Base-by-base conservation (phyloP, 371 early-diverging fungal species). In the Antonospora locustae region DNA sequence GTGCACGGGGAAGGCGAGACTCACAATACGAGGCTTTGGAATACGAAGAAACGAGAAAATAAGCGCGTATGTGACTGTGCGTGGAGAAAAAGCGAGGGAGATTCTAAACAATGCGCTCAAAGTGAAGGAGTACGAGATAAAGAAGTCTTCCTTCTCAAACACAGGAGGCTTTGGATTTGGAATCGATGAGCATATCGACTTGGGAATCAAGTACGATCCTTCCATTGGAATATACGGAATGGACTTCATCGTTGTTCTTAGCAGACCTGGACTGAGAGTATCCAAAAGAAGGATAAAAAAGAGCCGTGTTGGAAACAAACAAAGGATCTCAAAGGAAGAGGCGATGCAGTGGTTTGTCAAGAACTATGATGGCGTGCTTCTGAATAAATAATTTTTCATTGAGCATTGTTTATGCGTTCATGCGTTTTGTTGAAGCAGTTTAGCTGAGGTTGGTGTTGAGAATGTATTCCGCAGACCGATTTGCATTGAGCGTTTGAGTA, bases 11-110 rank as follows among this genome's bases (percentile, higher is more conserved):
- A 96, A 96, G 84, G 90, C 96, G 55, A 86, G 92, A 72, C 88
- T 92, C 80, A 98, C 99, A 41, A 90, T 98, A 78, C 85, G 99
- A 79, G 83, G 90, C 71, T 98, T 97, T 81, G 88, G 91, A 77
- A 94, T 98, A 77, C 86, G 99, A 78, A 85, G 99, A 84, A 98
- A 98, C 85, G 99, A 98, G 80, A 95, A 95, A 84, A 98, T 98
- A 66, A 80, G 94, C 52, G 86, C 88, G 57, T 90, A 95, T 83
- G 88, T 87, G 69, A 96, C 95, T 63, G 88, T 98, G 66, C 86
- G 92, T 75, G 97, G 96, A 41, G 79, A 84, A 70, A 87, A 86
- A 73, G 82, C 84, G 32, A 82, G 85, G 78, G 90, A 93, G 78
- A 89, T 98, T 74, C 80, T 96, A 39, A 90, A 92, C 80, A 87